Base-by-base conservation (phyloP, 805 yeast species). In the Candida verbasci region DNA sequence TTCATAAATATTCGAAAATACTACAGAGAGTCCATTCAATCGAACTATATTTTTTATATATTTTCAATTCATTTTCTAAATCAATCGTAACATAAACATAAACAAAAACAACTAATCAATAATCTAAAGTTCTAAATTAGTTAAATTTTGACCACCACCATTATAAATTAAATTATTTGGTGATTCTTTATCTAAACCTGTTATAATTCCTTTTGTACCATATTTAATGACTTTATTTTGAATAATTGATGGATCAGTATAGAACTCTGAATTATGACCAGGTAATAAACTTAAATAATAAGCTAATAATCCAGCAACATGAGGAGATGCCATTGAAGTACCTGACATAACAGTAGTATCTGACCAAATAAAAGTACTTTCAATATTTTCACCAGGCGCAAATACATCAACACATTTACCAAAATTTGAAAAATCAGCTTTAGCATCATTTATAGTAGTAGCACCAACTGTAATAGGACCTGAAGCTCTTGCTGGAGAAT, bases 241-340 rank as follows among this genome's bases (percentile, higher is more conserved):
- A 57, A 76, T 65, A 55, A 70, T 75, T 25, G 63, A 60, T 17
- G 84, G 78, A 17, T 75, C 65, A 31, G 75, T 58, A 29, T 61
- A 54, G 67, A 65, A 63, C 54, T 69, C 78, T 17, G 80, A 74
- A 40, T 56, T 64, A 42, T 66, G 48, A 33, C 67, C 70, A 17
- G 81, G 81, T 51, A 71, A 72, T 53, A 75, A 69, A 12, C 80
- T 74, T 43, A 76, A 60, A 57, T 64, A 76, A 65, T 76, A 76
- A 5, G 80, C 56, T 55, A 75, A 60, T 49, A 76, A 64, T 15
- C 82, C 81, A 25, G 74, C 68, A 44, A 76, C 58, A 50, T 76
- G 80, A 26, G 82, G 81, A 11, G 81, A 68, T 17, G 81, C 81
- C 82, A 76, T 76, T 26, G 81, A 76, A 15, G 82, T 76, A 46